These are phyloP conservation scores for Caryopteris hybrid DNA, from an alignment of 305 asterid genomes.

Conservation along the genomic window DNA sequence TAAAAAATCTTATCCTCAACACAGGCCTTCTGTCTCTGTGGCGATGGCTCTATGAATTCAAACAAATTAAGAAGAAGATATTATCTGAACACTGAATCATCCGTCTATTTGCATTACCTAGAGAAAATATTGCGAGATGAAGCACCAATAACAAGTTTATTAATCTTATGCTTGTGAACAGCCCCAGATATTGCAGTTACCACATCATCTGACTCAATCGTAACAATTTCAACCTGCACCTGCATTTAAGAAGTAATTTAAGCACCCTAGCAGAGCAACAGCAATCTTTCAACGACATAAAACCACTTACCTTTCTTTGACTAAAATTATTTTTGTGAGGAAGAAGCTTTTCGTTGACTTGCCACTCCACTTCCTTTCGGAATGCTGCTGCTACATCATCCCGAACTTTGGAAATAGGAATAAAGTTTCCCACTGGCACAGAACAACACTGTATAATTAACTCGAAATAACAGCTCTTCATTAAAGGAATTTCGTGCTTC, in stretches of 20 bases:
- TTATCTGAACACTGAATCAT: not conserved
- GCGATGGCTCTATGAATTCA: too few species aligned
- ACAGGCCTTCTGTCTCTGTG: too few species aligned
- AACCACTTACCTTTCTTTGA: constrained; percentile 44
- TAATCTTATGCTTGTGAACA: constrained; percentile 34
- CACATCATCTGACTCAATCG: constrained; percentile 75
- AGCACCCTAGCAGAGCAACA: not conserved
- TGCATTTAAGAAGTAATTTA: constrained; percentile 22
- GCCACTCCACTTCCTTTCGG: constrained; percentile 66
- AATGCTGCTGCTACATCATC: constrained; percentile 70
- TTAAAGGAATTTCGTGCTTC: too few species aligned
- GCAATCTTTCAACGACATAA: not conserved
- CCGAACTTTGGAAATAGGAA: constrained; percentile 66
- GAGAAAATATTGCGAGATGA: constrained; percentile 71
- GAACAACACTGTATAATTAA: constrained; percentile 12
- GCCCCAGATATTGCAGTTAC: constrained; percentile 44
- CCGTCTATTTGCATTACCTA: constrained; percentile 35
- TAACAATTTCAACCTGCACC: constrained; percentile 70
- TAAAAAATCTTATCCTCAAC: too few species aligned
- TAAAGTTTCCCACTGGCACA: constrained; percentile 72
- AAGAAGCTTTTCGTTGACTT: constrained; percentile 54
- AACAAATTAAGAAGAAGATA: not conserved
- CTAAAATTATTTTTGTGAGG: constrained; percentile 60
- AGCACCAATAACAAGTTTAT: constrained; percentile 73
- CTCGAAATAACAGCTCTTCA: not conserved